Evolutionary conservation across 169 alveolate genomes (phyloP).

Genomic region (Eimeria praecox): DNA sequence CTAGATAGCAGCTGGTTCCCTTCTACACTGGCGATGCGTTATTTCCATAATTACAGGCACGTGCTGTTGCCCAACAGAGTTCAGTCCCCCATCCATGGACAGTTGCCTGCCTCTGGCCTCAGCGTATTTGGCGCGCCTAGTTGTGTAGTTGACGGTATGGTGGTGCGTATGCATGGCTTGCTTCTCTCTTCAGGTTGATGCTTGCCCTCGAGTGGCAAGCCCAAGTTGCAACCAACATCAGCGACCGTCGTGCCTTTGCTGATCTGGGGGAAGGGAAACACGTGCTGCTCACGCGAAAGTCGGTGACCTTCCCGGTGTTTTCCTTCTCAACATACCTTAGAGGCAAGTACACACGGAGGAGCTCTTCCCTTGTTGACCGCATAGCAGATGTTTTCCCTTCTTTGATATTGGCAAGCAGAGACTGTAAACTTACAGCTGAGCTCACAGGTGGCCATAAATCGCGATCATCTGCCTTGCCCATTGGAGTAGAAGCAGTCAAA

Average conservation of each 20-base stretch:
- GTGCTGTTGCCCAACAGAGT: not conserved
- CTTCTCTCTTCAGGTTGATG: conserved; percentile 72
- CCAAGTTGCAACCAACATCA: conserved; percentile 75
- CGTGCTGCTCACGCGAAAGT: conserved; percentile 74
- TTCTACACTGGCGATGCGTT: conserved; percentile 78
- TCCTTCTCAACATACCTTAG: conserved; percentile 72
- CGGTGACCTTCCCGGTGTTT: conserved; percentile 76
- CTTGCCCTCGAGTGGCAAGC: conserved; percentile 84
- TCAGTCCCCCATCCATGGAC: not conserved
- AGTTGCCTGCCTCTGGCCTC: not conserved
- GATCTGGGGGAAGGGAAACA: conserved; percentile 81
- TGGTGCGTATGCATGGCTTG: not conserved
- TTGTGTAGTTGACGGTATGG: not conserved
- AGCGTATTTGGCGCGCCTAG: not conserved
- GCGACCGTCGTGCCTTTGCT: conserved; percentile 77
- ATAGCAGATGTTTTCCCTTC: not conserved
- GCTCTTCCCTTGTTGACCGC: not conserved
- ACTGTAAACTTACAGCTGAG: not conserved
- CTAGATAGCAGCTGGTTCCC: conserved; percentile 80
- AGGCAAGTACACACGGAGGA: conserved; percentile 31
- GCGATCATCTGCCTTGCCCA: not conserved
- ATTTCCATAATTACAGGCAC: conserved; percentile 77
- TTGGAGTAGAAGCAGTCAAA: not conserved
- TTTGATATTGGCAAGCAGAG: conserved; percentile 35
- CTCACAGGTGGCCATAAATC: not conserved